Conservation (phyloP, 2,329 filamentous ascomycete genomes). For the Diaporthe sp. region DNA sequence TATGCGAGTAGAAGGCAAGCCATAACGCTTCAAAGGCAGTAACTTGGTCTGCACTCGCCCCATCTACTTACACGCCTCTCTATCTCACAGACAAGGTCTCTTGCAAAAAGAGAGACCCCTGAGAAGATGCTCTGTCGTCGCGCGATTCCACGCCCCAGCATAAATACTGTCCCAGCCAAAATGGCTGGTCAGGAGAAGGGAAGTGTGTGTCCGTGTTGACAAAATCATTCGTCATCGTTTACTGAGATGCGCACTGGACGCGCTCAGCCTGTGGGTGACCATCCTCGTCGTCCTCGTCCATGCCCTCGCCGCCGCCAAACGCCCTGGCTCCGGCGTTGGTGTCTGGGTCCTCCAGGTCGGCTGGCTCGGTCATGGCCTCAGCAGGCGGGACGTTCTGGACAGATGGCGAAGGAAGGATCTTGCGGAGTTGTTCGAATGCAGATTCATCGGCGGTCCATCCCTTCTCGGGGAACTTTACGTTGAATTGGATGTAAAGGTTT, state of each 20-base stretch:
- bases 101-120: not conserved
- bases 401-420: conserved; percentile 81
- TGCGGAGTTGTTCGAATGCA: conserved; percentile 84
- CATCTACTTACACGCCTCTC: conserved; percentile 9
- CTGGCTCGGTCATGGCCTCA: conserved; percentile 94
- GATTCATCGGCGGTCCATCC: conserved; percentile 75
- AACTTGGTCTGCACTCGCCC: not conserved
- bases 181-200: not conserved
- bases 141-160: not conserved
- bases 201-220: not conserved
- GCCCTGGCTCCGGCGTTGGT: conserved; percentile 76
- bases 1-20: conserved; percentile 4
- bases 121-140: not conserved
- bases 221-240: conserved; percentile 56
- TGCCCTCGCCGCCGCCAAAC: conserved; percentile 71
- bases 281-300: conserved; percentile 85
- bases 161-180: not conserved
- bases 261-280: conserved; percentile 82
- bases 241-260: conserved; percentile 90
- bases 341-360: conserved; percentile 88
- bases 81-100: not conserved
- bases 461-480: conserved; percentile 95
- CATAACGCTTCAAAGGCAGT: conserved; percentile 5
- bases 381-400: conserved; percentile 77
- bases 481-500: conserved; percentile 97